These are phyloP conservation scores for Calonectria leucothoes DNA, from an alignment of 2,329 filamentous ascomycete species.

Conservation along the genomic window DNA sequence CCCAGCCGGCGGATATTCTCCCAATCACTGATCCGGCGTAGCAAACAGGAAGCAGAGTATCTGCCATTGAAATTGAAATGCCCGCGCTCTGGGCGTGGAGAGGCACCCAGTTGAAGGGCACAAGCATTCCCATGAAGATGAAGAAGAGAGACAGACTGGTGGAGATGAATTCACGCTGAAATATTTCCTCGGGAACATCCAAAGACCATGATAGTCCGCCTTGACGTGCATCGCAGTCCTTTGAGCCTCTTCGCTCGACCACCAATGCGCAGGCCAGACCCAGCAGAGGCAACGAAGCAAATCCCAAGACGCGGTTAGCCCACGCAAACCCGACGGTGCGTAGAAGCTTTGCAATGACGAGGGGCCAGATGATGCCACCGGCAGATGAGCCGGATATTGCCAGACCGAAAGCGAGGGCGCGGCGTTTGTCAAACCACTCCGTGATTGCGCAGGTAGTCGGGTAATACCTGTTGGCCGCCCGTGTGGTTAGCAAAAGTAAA, in stretches of 20 bases:
- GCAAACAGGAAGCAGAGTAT: slow-evolving; percentile 72
- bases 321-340: slow-evolving; percentile 12
- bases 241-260: slow-evolving; percentile 37
- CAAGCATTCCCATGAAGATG: slow-evolving; percentile 43
- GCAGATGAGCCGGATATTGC: slow-evolving; percentile 46
- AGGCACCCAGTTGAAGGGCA: slow-evolving; percentile 51
- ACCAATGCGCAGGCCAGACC: slow-evolving; percentile 42
- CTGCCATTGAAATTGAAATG: slow-evolving; percentile 62
- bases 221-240: slow-evolving; percentile 27
- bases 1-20: slow-evolving; percentile 62
- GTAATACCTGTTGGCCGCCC: slow-evolving; percentile 27
- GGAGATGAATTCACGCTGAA: slow-evolving; percentile 36
- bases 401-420: slow-evolving; percentile 46
- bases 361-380: slow-evolving; percentile 46
- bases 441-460: slow-evolving; percentile 46
- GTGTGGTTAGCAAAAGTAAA: not conserved
- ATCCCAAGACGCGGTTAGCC: slow-evolving; percentile 33
- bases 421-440: slow-evolving; percentile 46
- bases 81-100: slow-evolving; percentile 61
- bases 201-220: slow-evolving; percentile 18
- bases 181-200: slow-evolving; percentile 42
- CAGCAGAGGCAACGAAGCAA: slow-evolving; percentile 42
- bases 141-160: slow-evolving; percentile 39
- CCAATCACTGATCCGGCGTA: slow-evolving; percentile 68
- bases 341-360: slow-evolving; percentile 37